Evolutionary conservation across 2,329 filamentous ascomycete species (phyloP).

Genomic region (Sordariomycetes sp.): DNA sequence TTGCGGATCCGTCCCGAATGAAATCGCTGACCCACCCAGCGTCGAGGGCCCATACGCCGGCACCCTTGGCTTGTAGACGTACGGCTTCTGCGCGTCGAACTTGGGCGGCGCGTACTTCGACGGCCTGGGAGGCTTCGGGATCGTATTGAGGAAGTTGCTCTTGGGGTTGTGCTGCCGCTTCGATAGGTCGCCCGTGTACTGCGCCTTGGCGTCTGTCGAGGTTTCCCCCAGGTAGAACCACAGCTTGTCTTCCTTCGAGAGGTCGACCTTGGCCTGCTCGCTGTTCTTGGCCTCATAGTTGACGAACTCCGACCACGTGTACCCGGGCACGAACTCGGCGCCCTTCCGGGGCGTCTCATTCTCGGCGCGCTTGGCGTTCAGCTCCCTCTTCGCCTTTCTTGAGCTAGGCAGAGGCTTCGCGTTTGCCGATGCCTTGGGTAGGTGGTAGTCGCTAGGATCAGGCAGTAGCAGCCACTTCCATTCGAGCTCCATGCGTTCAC

Average conservation of each 20-base stretch:
- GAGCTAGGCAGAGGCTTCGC: constrained; percentile 61
- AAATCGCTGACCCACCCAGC: background rate
- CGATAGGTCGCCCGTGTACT: constrained; percentile 72
- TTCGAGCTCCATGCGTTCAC: constrained; percentile 64
- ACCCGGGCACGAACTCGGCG: constrained; percentile 56
- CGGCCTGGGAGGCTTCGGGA: constrained; percentile 41
- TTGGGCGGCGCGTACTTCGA: constrained; percentile 8
- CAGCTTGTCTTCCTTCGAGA: constrained; percentile 62
- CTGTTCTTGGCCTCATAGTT: constrained; percentile 35
- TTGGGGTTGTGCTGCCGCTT: constrained; percentile 52
- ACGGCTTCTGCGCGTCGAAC: background rate
- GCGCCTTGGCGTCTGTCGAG: constrained; percentile 82
- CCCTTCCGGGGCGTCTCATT: constrained; percentile 55
- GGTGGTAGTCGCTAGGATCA: constrained; percentile 57
- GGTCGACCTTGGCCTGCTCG: constrained; percentile 57
- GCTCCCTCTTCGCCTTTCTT: constrained; percentile 51
- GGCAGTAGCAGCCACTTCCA: constrained; percentile 77
- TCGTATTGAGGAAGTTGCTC: constrained; percentile 62
- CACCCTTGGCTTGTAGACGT: constrained; percentile 1
- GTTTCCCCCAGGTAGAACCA: constrained; percentile 82
- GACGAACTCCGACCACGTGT: constrained; percentile 73
- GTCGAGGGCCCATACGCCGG: too few species aligned
- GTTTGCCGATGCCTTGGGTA: constrained; percentile 64
- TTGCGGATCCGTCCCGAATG: background rate
- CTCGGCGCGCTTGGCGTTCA: constrained; percentile 53